A percentile compares a stretch with the other conserved stretches of the same genome.
Conservation (phyloP, 805 yeast genomes). For the Pichia exigua region DNA sequence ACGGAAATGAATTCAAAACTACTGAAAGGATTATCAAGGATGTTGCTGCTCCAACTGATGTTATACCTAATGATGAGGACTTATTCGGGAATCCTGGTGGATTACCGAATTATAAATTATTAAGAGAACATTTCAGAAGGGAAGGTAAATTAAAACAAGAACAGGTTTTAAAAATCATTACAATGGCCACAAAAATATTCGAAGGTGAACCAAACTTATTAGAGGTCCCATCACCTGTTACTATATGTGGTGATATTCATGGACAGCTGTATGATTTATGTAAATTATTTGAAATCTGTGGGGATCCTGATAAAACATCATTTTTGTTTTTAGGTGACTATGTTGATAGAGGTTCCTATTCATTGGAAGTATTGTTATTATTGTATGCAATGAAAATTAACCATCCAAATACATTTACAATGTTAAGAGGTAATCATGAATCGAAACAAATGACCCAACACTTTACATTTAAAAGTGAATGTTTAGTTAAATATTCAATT, state of each 20-base stretch:
- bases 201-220: slow-evolving; percentile 71
- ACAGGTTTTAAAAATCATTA: slow-evolving; percentile 63
- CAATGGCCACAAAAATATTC: slow-evolving; percentile 56
- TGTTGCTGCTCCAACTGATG: slow-evolving; percentile 62
- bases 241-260: slow-evolving; percentile 96
- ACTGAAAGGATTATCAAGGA: slow-evolving; percentile 45
- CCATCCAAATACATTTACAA: slow-evolving; percentile 65
- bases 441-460: slow-evolving; percentile 88
- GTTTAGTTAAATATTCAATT: slow-evolving; percentile 70
- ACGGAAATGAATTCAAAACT: slow-evolving; percentile 50
- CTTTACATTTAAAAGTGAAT: slow-evolving; percentile 87
- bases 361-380: slow-evolving; percentile 73
- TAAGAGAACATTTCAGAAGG: slow-evolving; percentile 62
- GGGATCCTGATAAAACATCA: slow-evolving; percentile 67
- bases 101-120: slow-evolving; percentile 62
- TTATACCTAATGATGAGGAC: slow-evolving; percentile 58
- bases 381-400: slow-evolving; percentile 73
- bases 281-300: slow-evolving; percentile 90
- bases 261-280: slow-evolving; percentile 89
- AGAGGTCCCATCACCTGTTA: slow-evolving; percentile 83
- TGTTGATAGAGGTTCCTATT: slow-evolving; percentile 89
- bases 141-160: slow-evolving; percentile 74
- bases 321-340: slow-evolving; percentile 89
- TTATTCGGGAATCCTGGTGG: slow-evolving; percentile 53
- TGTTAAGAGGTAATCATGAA: slow-evolving; percentile 93